These are phyloP conservation scores for Panicum miliaceum DNA, from an alignment of 176 grass and related monocot species.

Conservation along the genomic window DNA sequence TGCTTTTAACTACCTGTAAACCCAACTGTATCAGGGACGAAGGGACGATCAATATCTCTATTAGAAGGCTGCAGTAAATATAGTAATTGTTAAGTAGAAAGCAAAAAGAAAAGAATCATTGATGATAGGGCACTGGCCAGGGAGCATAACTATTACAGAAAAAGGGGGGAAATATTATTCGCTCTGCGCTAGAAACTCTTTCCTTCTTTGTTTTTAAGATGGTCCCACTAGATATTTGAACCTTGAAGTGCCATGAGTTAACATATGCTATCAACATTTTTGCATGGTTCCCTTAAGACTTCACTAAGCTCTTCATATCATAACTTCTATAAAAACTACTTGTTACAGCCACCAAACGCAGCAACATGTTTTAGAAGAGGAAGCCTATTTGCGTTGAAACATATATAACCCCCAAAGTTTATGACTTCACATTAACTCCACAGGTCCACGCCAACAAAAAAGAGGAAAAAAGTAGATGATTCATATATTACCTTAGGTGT, in stretches of 20 bases:
- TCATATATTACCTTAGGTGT: constrained; percentile 79
- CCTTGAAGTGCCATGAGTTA: background rate
- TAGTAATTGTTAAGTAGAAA: constrained; percentile 36
- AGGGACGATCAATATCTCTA: constrained; percentile 77
- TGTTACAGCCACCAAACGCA: background rate
- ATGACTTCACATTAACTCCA: constrained; percentile 27
- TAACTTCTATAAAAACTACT: constrained; percentile 21
- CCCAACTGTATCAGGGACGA: constrained; percentile 66
- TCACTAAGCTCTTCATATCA: constrained; percentile 19
- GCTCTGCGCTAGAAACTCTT: background rate
- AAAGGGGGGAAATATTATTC: background rate
- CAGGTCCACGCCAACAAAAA: background rate
- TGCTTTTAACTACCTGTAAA: constrained; percentile 75
- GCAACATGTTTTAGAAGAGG: background rate
- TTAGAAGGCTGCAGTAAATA: constrained; percentile 72
- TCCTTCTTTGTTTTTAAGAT: background rate
- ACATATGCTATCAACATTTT: constrained; percentile 28
- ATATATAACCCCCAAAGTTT: background rate
- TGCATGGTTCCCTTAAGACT: background rate
- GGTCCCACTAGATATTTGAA: constrained; percentile 4
- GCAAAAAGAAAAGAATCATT: constrained; percentile 12
- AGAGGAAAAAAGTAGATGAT: background rate
- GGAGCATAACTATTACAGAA: constrained; percentile 11
- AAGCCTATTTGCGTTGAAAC: background rate
- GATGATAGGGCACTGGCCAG: background rate